These are phyloP conservation scores for Calonectria ilicicola DNA, from an alignment of 2,329 filamentous ascomycete species.

Conservation along the genomic window DNA sequence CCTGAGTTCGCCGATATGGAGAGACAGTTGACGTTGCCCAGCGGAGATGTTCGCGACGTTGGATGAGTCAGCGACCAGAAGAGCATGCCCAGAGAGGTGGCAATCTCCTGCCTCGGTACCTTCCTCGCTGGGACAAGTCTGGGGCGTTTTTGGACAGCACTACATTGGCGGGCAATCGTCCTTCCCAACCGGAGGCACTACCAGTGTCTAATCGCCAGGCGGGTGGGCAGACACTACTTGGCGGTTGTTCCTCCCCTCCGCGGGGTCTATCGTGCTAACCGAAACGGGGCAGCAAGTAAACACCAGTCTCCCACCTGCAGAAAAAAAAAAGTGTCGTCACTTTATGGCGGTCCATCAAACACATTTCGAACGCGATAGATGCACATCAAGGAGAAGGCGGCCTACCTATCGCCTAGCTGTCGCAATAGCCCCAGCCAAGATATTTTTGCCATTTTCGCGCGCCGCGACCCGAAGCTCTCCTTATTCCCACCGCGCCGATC, in stretches of 20 bases:
- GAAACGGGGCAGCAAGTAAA: conserved; percentile 25
- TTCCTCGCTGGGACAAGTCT: conserved; percentile 16
- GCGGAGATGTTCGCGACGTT: conserved; percentile 21
- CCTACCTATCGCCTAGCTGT: conserved; percentile 1
- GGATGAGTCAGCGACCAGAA: conserved; percentile 21
- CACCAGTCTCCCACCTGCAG: conserved; percentile 14
- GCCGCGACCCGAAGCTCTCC: not conserved
- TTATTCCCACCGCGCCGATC: not conserved
- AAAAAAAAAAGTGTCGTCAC: conserved; percentile 21
- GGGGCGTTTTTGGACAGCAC: not conserved
- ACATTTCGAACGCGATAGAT: conserved; percentile 15
- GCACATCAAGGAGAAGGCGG: not conserved
- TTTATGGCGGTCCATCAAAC: not conserved
- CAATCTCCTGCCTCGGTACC: conserved; percentile 15
- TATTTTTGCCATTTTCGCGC: not conserved
- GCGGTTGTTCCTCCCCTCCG: conserved; percentile 7
- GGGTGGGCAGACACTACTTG: not conserved
- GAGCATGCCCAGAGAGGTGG: conserved; percentile 2
- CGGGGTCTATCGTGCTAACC: conserved; percentile 16
- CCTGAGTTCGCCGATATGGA: no score
- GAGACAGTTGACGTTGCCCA: conserved; percentile 1
- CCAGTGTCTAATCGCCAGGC: not conserved
- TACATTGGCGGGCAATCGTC: not conserved
- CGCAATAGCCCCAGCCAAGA: not conserved
- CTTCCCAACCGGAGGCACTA: not conserved